Evolutionary conservation across 805 yeast genomes (phyloP), one percentile per base, ranked within the genome.

Genomic region (Barnettozyma populi): DNA sequence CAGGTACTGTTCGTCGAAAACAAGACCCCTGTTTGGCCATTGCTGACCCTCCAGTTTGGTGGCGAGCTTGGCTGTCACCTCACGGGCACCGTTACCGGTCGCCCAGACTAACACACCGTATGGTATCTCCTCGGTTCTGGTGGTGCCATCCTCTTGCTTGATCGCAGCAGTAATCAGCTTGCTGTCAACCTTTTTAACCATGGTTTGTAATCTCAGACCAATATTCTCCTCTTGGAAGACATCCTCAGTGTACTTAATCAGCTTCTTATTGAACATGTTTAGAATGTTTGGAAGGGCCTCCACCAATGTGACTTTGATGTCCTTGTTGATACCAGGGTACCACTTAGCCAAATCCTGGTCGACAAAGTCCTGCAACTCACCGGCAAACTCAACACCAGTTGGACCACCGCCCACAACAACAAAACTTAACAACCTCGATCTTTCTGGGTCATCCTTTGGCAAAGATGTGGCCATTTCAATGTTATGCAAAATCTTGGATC

Each of bases 391-490:
- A 52, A 90, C 97, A 72, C 97, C 97, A 41, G 97, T 90, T 65
- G 97, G 97, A 54, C 97, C 97, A 69, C 97, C 97, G 61, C 97
- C 97, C 59, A 92, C 94, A 50, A 90, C 96, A 46, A 90, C 92
- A 52, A 88, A 77, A 50, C 86, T 85, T 67, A 90, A 75, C 57
- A 90, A 76, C 68, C 96, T 82, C 71, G 83, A 83, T 69, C 97
- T 80, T 67, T 86, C 95, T 41, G 82, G 83, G 57, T 80, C 87
- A 52, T 76, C 79, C 66, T 82, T 80, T 55, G 92, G 92, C 60
- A 90, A 78, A 56, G 86, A 72, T 66, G 85, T 83, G 41, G 97
- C 96, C 58, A 86, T 89, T 73, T 90, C 97, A 57, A 90, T 79
- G 56, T 89, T 80, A 65, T 86, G 88, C 79, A 90, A 86, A 56